These are phyloP conservation scores for Irpex lacteus DNA, from an alignment of 1,284 basidiomycete species.

Conservation along the genomic window DNA sequence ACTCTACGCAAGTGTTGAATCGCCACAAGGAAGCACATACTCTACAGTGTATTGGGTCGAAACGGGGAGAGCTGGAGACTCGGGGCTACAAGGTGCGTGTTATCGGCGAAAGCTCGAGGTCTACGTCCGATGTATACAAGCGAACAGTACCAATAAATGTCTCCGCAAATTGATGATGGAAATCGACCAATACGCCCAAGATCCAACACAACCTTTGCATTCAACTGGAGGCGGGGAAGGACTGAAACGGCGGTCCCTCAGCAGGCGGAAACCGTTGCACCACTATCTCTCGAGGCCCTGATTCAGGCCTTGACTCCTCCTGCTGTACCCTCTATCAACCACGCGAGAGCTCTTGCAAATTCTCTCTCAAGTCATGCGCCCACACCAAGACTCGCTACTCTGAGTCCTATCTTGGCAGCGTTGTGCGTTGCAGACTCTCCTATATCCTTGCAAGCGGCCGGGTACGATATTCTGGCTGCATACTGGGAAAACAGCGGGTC, in stretches of 20 bases:
- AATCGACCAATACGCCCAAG: slow-evolving; percentile 33
- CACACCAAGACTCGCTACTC: slow-evolving; percentile 24
- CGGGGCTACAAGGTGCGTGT: not conserved
- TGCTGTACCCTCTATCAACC: slow-evolving; percentile 32
- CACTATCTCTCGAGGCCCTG: slow-evolving; percentile 30
- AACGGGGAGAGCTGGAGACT: not conserved
- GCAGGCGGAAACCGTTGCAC: slow-evolving; percentile 21
- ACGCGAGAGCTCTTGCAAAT: slow-evolving; percentile 27
- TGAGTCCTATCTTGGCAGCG: slow-evolving; percentile 56
- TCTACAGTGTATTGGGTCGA: not conserved
- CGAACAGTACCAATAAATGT: slow-evolving; percentile 21
- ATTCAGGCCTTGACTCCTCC: slow-evolving; percentile 32
- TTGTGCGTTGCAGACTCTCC: slow-evolving; percentile 56
- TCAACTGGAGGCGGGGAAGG: slow-evolving; percentile 43
- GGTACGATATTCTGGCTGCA: slow-evolving; percentile 66
- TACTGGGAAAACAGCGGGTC: slow-evolving; percentile 60
- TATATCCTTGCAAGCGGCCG: slow-evolving; percentile 54
- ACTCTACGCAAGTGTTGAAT: not conserved
- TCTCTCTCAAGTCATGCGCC: slow-evolving; percentile 23
- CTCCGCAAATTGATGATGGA: slow-evolving; percentile 35
- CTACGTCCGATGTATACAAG: not conserved
- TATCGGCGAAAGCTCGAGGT: not conserved
- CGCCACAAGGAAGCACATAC: not conserved
- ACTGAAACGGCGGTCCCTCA: slow-evolving; percentile 30
- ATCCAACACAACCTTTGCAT: slow-evolving; percentile 43